Conservation (phyloP, 495 filamentous ascomycete genomes). For the Penicillium coffeae region DNA sequence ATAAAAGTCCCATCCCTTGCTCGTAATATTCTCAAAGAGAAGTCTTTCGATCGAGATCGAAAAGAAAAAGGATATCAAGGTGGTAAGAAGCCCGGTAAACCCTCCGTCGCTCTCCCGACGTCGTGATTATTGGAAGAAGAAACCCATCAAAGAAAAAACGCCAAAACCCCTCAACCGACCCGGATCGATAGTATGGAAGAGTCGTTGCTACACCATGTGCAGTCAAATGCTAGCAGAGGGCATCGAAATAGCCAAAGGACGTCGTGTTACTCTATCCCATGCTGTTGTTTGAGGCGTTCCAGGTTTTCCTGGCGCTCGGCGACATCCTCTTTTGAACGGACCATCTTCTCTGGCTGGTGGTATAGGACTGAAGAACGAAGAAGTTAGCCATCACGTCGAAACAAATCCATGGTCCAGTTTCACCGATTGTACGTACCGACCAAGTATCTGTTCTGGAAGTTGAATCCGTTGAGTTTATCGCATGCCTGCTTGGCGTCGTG, state of each 20-base stretch:
- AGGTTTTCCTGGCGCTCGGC: slow-evolving; percentile 92
- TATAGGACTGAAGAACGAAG: slow-evolving; percentile 87
- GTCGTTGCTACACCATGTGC: slow-evolving; percentile 33
- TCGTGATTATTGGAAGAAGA: slow-evolving; percentile 5
- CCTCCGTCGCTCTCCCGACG: slow-evolving; percentile 11
- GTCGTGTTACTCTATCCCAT: slow-evolving; percentile 88
- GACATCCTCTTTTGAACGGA: slow-evolving; percentile 86
- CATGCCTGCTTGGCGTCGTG: slow-evolving; percentile 98
- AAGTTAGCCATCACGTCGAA: too few species aligned
- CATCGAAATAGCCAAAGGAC: slow-evolving; percentile 31
- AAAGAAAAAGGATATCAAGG: background rate
- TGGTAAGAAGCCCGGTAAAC: slow-evolving; percentile 5
- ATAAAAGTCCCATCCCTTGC: slow-evolving; percentile 10
- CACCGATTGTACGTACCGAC: slow-evolving; percentile 96
- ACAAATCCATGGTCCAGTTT: too few species aligned
- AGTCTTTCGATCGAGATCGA: background rate
- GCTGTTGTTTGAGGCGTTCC: slow-evolving; percentile 95
- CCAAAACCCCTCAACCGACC: slow-evolving; percentile 42
- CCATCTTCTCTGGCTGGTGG: slow-evolving; percentile 98
- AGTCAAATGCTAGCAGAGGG: slow-evolving; percentile 39
- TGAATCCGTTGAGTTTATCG: slow-evolving; percentile 99
- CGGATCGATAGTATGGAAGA: slow-evolving; percentile 31
- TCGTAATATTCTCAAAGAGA: slow-evolving; percentile 3
- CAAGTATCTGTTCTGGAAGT: slow-evolving; percentile 99
- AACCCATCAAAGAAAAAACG: slow-evolving; percentile 27